A percentile compares a stretch with the other conserved stretches of the same genome.
Evolutionary conservation across 2,329 filamentous ascomycete genomes (phyloP).

Genomic region (Cytospora mali): DNA sequence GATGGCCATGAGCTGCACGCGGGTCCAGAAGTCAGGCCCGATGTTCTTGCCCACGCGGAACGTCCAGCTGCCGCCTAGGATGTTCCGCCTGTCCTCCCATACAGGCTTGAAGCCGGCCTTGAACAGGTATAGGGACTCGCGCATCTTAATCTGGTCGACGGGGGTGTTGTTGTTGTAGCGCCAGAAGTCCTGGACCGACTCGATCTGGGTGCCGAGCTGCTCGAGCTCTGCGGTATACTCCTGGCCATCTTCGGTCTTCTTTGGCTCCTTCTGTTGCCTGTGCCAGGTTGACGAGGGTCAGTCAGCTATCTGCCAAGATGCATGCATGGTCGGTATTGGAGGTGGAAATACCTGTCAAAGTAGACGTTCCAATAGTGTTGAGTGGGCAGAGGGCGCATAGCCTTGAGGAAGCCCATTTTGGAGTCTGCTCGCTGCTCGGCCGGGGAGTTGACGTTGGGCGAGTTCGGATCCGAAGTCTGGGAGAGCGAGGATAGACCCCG

Average conservation of each 20-base stretch:
- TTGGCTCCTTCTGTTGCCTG: slow-evolving; percentile 50
- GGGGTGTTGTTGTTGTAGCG: slow-evolving; percentile 81
- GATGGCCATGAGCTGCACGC: slow-evolving; percentile 78
- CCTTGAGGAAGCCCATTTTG: slow-evolving; percentile 80
- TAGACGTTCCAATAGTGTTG: slow-evolving; percentile 81
- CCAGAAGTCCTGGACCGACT: slow-evolving; percentile 85
- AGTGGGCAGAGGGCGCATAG: slow-evolving; percentile 71
- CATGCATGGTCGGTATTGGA: neutral
- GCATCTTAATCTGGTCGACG: slow-evolving; percentile 73
- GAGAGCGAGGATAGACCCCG: slow-evolving; percentile 64
- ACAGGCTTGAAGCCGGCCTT: slow-evolving; percentile 75
- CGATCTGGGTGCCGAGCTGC: slow-evolving; percentile 66
- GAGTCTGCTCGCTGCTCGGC: slow-evolving; percentile 75
- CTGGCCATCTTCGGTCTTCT: slow-evolving; percentile 41
- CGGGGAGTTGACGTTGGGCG: slow-evolving; percentile 64
- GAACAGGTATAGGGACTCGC: slow-evolving; percentile 79
- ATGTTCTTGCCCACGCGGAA: slow-evolving; percentile 82
- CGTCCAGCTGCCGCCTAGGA: slow-evolving; percentile 85
- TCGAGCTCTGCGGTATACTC: slow-evolving; percentile 60
- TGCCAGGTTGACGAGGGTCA: neutral
- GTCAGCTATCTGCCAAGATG: slow-evolving; percentile 13
- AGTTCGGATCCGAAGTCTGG: slow-evolving; percentile 61
- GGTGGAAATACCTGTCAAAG: slow-evolving; percentile 57
- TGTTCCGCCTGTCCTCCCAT: slow-evolving; percentile 87
- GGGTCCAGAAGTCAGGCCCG: slow-evolving; percentile 77